phyloP scores from a whole-genome alignment of 2,329 filamentous ascomycete genomes.

The Talaromyces piceae region DNA sequence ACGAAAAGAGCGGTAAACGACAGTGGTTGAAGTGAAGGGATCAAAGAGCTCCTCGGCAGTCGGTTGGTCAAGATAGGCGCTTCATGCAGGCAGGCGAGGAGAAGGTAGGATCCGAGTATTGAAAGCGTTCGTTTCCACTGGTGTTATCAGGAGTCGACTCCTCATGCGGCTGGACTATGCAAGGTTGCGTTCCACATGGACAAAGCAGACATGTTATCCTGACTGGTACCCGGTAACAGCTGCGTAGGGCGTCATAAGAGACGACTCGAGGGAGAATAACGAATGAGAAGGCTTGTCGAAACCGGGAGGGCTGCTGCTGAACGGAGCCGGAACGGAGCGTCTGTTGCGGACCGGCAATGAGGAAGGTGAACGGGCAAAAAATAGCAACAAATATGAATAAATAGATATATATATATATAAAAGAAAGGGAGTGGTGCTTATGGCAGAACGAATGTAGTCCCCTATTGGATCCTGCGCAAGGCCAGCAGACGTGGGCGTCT shows the following conservation, averaged over 20 bases:
- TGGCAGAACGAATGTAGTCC: not conserved
- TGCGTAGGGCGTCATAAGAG: not conserved
- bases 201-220: not conserved
- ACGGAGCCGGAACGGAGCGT: not conserved
- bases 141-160: not conserved
- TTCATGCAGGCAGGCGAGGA: not conserved
- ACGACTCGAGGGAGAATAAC: not conserved
- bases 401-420: too few species aligned
- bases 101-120: too few species aligned
- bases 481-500: not conserved
- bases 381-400: too few species aligned
- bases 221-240: not conserved
- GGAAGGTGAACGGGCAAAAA: too few species aligned
- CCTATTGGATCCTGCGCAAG: not conserved
- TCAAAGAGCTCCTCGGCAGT: not conserved
- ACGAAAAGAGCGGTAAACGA: constrained; percentile 2
- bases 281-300: not conserved
- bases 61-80: not conserved
- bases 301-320: too few species aligned
- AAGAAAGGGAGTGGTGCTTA: too few species aligned
- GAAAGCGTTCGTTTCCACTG: not conserved
- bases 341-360: too few species aligned
- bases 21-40: not conserved
- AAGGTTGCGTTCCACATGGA: not conserved
- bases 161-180: not conserved